These are phyloP conservation scores for Umbelopsis ramanniana DNA, from an alignment of 192 early-diverging fungal species.

Conservation along the genomic window DNA sequence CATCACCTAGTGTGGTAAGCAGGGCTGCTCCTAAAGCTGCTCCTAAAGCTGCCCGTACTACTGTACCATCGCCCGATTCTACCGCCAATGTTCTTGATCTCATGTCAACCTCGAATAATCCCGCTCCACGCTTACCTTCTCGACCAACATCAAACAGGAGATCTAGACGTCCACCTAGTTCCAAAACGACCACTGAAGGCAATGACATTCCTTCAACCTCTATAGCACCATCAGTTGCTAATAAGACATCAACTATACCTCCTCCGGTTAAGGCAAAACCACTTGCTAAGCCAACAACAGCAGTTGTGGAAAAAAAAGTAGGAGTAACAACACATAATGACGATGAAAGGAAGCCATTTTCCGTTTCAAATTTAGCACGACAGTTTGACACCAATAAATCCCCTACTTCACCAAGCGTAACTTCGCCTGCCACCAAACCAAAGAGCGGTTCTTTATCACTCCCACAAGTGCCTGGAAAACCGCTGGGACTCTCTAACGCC, in stretches of 20 bases:
- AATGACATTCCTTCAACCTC: background rate
- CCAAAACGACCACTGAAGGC: background rate
- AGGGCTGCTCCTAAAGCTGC: background rate
- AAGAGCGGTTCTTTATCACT: conserved; percentile 1
- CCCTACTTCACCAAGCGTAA: background rate
- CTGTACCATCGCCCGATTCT: background rate
- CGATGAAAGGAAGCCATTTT: background rate
- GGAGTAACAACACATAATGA: background rate
- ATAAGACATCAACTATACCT: background rate
- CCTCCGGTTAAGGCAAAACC: background rate
- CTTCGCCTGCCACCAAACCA: background rate
- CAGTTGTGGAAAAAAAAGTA: background rate
- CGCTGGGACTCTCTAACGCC: background rate
- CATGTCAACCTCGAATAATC: conserved; percentile 20
- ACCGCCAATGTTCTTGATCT: background rate
- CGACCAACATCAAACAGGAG: conserved; percentile 20
- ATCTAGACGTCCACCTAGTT: background rate
- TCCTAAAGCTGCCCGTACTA: too few species aligned
- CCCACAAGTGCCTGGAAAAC: background rate
- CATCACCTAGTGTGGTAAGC: background rate
- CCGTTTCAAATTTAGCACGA: conserved; percentile 2
- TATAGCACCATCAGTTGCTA: background rate
- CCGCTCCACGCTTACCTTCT: conserved; percentile 30
- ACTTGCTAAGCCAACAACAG: background rate
- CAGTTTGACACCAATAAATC: conserved; percentile 9